These are phyloP conservation scores for Capsicum pubescens DNA, from an alignment of 257 asterid genomes.

Conservation along the genomic window DNA sequence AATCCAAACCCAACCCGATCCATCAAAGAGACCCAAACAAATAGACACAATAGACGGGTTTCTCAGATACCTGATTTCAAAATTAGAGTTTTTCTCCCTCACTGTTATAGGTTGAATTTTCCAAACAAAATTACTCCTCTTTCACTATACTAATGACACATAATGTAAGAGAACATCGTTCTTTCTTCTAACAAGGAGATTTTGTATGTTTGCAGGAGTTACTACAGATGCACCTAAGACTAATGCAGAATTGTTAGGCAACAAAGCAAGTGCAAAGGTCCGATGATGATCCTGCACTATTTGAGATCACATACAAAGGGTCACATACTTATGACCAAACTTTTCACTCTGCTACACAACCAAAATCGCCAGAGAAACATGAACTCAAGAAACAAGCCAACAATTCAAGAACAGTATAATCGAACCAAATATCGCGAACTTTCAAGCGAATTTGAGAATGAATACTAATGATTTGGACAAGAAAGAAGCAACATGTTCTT, in stretches of 20 bases:
- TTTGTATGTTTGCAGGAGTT: constrained; percentile 65
- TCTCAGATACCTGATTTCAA: too few relatives aligned
- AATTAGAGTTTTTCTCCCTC: too few relatives aligned
- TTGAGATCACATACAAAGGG: constrained; percentile 86
- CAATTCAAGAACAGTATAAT: constrained; percentile 36
- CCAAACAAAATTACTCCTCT: too few relatives aligned
- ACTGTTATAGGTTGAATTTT: too few relatives aligned
- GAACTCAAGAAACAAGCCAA: constrained; percentile 41
- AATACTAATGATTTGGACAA: constrained; percentile 49
- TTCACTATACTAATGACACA: neutral
- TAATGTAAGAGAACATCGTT: neutral
- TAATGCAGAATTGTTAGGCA: constrained; percentile 73
- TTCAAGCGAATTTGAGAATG: constrained; percentile 65
- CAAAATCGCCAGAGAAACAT: constrained; percentile 52
- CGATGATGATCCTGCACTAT: constrained; percentile 73
- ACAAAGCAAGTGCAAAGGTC: constrained; percentile 95
- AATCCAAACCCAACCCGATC: too few relatives aligned
- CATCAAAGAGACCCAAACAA: too few relatives aligned
- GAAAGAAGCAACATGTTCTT: constrained; percentile 46
- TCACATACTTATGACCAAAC: constrained; percentile 61
- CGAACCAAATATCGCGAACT: constrained; percentile 49
- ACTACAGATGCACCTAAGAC: constrained; percentile 86
- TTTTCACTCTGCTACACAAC: constrained; percentile 30
- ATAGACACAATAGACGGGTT: too few relatives aligned
- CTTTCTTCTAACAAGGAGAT: constrained; percentile 24